Percentiles rank a stretch among this genome's conserved stretches.
phyloP scores from a whole-genome alignment of 2,329 filamentous ascomycete species.

The Drechslerella coelobrocha region DNA sequence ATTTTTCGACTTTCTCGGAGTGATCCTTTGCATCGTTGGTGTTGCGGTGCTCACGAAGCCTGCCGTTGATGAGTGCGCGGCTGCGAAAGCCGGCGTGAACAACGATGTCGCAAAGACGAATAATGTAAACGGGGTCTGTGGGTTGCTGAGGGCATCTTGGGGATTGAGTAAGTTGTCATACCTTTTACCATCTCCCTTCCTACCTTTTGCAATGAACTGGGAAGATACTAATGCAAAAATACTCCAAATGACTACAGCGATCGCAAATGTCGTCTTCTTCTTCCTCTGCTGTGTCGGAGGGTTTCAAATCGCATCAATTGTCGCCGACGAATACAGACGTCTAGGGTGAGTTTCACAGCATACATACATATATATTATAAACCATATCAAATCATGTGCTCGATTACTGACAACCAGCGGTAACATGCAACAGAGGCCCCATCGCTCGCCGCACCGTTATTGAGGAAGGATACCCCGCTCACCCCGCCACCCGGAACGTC shows the following conservation, averaged over 20 bases:
- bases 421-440: slow-evolving; percentile 21
- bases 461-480: slow-evolving; percentile 41
- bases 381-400: not conserved
- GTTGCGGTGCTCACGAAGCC: slow-evolving; percentile 38
- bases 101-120: slow-evolving; percentile 23
- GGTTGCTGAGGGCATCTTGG: slow-evolving; percentile 36
- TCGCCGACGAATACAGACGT: slow-evolving; percentile 34
- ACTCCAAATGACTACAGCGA: slow-evolving; percentile 6
- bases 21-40: slow-evolving; percentile 40
- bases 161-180: slow-evolving; percentile 28
- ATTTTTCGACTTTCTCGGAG: slow-evolving; percentile 44
- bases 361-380: not conserved
- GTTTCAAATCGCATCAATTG: slow-evolving; percentile 32
- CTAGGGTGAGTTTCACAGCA: slow-evolving; percentile 28
- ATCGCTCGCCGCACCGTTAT: slow-evolving; percentile 47
- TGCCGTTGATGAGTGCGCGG: slow-evolving; percentile 41
- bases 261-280: slow-evolving; percentile 42
- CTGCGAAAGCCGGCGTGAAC: slow-evolving; percentile 19
- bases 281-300: slow-evolving; percentile 26
- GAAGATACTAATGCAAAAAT: no score
- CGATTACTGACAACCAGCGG: slow-evolving; percentile 4
- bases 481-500: slow-evolving; percentile 39
- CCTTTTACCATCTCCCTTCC: not conserved
- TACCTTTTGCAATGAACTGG: no score
- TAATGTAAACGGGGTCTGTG: slow-evolving; percentile 23